Conservation (phyloP, 352 stramenopile species). For the Phytophthora melonis region DNA sequence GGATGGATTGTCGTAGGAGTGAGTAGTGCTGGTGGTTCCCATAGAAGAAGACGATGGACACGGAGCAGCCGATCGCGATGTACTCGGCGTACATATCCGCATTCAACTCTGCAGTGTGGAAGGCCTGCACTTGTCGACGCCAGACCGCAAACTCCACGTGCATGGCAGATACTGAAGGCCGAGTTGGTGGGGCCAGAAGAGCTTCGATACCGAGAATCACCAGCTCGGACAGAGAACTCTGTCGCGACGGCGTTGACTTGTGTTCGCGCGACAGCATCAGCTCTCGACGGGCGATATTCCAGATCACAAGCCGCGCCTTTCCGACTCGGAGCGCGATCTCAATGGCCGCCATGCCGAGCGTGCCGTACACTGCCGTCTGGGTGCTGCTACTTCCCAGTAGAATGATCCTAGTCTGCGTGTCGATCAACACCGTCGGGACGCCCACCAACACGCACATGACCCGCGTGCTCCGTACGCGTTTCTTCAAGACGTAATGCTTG, state of each 20-base stretch:
- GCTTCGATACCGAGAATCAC: background rate
- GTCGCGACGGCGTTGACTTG: background rate
- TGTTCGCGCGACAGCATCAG: background rate
- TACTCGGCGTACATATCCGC: slow-evolving; percentile 51
- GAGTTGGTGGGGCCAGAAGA: background rate
- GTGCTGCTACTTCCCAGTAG: slow-evolving; percentile 33
- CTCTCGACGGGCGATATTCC: slow-evolving; percentile 21
- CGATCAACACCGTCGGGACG: slow-evolving; percentile 48
- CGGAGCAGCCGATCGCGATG: slow-evolving; percentile 45
- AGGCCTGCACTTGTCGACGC: slow-evolving; percentile 16
- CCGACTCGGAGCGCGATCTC: slow-evolving; percentile 36
- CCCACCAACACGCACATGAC: slow-evolving; percentile 42
- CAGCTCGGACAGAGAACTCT: background rate
- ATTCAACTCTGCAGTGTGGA: slow-evolving; percentile 27
- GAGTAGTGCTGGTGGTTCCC: slow-evolving; percentile 36
- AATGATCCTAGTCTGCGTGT: slow-evolving; percentile 49
- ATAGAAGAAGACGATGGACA: slow-evolving; percentile 41
- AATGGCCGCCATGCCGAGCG: slow-evolving; percentile 36
- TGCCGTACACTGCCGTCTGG: slow-evolving; percentile 15
- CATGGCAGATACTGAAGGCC: background rate
- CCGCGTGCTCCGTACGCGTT: slow-evolving; percentile 32
- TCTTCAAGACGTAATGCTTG: slow-evolving; percentile 35
- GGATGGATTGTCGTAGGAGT: slow-evolving; percentile 12
- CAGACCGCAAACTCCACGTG: slow-evolving; percentile 18
- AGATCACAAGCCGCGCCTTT: slow-evolving; percentile 32